Base-by-base conservation (phyloP, 768 basidiomycete genomes). In the Hydnum rufescens region DNA sequence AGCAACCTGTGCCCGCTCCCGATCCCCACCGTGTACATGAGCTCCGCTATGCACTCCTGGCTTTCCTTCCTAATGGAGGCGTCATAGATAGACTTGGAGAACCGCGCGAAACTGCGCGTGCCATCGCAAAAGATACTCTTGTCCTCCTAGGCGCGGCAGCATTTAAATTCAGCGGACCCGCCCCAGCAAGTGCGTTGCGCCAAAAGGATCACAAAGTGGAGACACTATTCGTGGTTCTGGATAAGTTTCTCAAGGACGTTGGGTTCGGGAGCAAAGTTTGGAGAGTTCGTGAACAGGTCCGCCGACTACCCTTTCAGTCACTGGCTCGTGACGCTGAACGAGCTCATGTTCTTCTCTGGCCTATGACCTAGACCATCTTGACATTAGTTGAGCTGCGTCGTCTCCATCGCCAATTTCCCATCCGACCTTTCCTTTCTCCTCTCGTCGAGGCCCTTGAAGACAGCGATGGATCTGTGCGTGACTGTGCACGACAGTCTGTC, bases 401-500 rank as follows among this genome's bases (percentile, higher is more conserved):
- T 32, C 63, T 67, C 42, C 75, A 83, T 62, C 74, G 75, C 59
- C 69, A 75, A 42, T 86, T 88, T 54, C 86, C 87, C 32, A 76
- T 95, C 42, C 74, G 82, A 43, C 75, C 83, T 3, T 96, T 82
- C 65, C 74, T 93, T 30, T 65, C 82, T 1, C 66, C 72, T 8
- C 75, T 99, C 49, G 86, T 96, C 31, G 84, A 80, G 52, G 71
- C 80, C 34, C 71, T 99, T 29, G 86, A 96, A 67, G 93, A 97
- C 65, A 76, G 78, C 1, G 95, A 99, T 61, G 75, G 82, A 19
- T 76, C 78, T 58, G 95, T 97, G 51, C 81, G 95, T 42, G 82
- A 89, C 52, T 80, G 79, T 61, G 81, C 92, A 4, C 76, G 80
- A 48, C 74, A 76, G 58, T 79, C 86, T 1, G 74, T 88, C 54